Evolutionary conservation across 2,329 filamentous ascomycete genomes (phyloP), one percentile per base, ranked within the genome.

Genomic region (Diaporthe nobilis): DNA sequence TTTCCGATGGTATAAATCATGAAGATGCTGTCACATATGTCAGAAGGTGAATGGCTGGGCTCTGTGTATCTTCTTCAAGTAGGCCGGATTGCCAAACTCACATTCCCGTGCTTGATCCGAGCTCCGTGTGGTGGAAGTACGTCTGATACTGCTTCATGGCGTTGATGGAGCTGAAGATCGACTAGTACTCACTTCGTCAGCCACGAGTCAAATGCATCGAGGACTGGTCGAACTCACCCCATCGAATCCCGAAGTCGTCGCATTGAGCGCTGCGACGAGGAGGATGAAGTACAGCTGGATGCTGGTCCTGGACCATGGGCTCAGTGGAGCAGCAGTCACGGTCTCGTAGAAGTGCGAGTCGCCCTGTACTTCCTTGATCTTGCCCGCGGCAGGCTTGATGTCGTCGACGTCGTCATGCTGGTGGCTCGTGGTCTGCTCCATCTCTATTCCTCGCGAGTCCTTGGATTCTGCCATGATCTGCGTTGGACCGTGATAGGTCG

Each of bases 1-100:
- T 83, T 84, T 22, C 86, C 86, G 53, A 87, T 81, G n/a, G 85
- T 87, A 76, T 87, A 87, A 67, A 87, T 87, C 80, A 86, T 85
- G 75, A 87, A 86, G 31, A 87, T 82, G 76, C 78, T 80, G 25
- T 9, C 17, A 8, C 7, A 10, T 2, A n/a, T 34, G 63, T 51
- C 22, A 51, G 44, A 7, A 15, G 4, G 60, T 0, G 12, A 28
- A 4, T 10, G 6, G 3, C 10, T 17, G 12, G 37, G 37, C 34
- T 42, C 10, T 4, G 31, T 39, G 4, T 13, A 15, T 6, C 9
- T 6, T 13, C 22, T 9, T 1, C 17, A 8, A 25, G 25, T 0
- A 28, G n/a, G 47, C 25, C 20, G 13, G 25, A 22, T 1, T 2
- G 10, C 34, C 49, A 58, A 4, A 61, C 73, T 42, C 55, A 75